Evolutionary conservation across 2,329 filamentous ascomycete species (phyloP), one percentile per base, ranked within the genome.

Genomic region (Colletotrichum lindemuthianum): DNA sequence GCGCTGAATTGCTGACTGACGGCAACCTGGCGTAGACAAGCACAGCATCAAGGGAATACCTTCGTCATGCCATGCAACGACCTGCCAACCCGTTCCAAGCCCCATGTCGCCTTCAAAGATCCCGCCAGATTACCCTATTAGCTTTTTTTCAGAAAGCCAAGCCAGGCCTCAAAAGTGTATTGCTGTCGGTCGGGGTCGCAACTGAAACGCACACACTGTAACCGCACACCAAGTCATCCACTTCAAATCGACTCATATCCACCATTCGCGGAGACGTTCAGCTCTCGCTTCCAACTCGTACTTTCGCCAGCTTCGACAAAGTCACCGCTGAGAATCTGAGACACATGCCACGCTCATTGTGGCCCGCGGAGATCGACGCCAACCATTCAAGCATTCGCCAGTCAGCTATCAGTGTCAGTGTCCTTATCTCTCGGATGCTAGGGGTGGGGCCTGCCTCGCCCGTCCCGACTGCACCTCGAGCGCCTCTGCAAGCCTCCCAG

Each of bases 341-440:
- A 59, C 59, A 43, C 40, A 59, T 63, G 47, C 37, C 63, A 63
- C 41, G 12, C 40, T 49, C n/a, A 33, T 33, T 32, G 40, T 9
- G 12, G 24, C 44, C 63, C 59, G 53, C 37, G 60, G 60, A 54
- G 63, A 66, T 59, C 60, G 53, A 66, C 60, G 39, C 36, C 53
- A 37, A 24, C 53, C 24, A 63, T 59, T 52, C 13, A 63, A 49
- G 57, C 50, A 60, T 36, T 43, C 48, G n/a, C 52, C 63, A 64
- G 52, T 59, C 48, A 66, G 43, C 48, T 59, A 50, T 50, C 49
- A 66, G 59, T 53, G 49, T 54, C 47, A 37, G 37, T 47, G 24
- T 36, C 16, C 63, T 66, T 66, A 66, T 66, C 63, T 66, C 63
- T 65, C 59, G 63, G 53, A 59, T 51, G 63, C 60, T 53, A 66